Base-by-base conservation (phyloP, 257 asterid genomes). In the Primulina tabacum region DNA sequence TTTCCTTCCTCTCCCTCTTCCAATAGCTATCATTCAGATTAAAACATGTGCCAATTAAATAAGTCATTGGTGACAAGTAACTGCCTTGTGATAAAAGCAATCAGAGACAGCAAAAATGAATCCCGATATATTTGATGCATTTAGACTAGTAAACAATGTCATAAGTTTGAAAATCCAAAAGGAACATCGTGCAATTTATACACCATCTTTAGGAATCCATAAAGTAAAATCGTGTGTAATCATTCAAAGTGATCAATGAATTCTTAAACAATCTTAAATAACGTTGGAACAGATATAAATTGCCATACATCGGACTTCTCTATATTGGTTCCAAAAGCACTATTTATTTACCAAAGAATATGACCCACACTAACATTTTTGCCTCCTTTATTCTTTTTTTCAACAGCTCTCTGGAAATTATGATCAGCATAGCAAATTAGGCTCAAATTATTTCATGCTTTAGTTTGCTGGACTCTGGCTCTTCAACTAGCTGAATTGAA, bases 1-100 rank as follows among this genome's bases (percentile, higher is more conserved):
- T 85, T 94, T 29, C 95, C 97, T 65, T 93, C 99, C 75, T 89
- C 99, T 73, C 95, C 97, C 82, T 94, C 97, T 81, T 94, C 97
- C 80, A 94, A 80, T 60, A 94, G 88, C 99, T 94, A 81, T 64
- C 63, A 68, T 37, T 62, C 71, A 73, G 62, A 70, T 73, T 57
- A 62, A 18, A 70, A 50, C 57, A 43, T 58, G 60, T 47, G 47
- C 26, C 73, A 53, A 71, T 29, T 60, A 62, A 74, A 56, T 34
- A 67, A 62, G 67, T 59, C 69, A 43, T 68, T 70, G 63, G 60
- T 52, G 33, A 47, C 7, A 47, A 14, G 8, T 47, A 47, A 47
- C 56, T 16, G 56, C 20, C 4, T 4, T 14, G 56, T 20, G 16
- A 5, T 47, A 47, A 47, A 47, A 47, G 56, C 56, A 16, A 16